Conservation (phyloP, 1,284 basidiomycete species). For the Tilletiaria anomala region DNA sequence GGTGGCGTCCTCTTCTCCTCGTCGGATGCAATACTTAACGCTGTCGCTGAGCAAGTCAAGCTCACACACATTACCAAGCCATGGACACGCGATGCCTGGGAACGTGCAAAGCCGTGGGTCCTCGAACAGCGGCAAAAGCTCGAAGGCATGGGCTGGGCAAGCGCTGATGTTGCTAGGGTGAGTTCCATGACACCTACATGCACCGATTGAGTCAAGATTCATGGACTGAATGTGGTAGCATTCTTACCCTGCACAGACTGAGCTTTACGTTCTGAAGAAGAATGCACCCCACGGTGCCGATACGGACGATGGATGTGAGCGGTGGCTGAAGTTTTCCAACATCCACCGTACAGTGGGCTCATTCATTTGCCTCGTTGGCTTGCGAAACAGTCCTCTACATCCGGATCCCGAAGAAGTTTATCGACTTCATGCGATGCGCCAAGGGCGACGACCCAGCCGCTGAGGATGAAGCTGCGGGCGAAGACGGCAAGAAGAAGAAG, state of each 20-base stretch:
- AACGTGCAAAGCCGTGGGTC: constrained; percentile 30
- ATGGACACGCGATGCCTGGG: constrained; percentile 33
- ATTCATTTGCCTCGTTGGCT: neutral
- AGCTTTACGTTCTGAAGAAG: constrained; percentile 28
- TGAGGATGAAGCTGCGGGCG: constrained; percentile 8
- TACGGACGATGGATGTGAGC: constrained; percentile 27
- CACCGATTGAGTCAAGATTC: neutral
- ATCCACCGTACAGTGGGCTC: no score
- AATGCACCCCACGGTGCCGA: constrained; percentile 26
- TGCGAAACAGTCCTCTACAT: constrained; percentile 23
- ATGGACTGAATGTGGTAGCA: neutral
- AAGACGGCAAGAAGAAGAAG: constrained; percentile 13
- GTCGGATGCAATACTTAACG: constrained; percentile 20
- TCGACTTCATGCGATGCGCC: constrained; percentile 28
- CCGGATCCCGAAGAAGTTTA: constrained; percentile 31
- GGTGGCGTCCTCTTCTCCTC: constrained; percentile 29
- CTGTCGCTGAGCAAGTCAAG: constrained; percentile 19
- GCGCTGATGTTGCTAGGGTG: constrained; percentile 15
- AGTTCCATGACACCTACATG: no score
- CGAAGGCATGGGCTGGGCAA: constrained; percentile 25
- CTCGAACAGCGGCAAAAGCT: constrained; percentile 36
- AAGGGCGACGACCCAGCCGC: constrained; percentile 9
- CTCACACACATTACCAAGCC: constrained; percentile 31
- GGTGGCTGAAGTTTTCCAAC: neutral
- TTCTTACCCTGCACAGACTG: constrained; percentile 11